Conservation (phyloP, 1,284 basidiomycete species). For the Leccinum proliferum region DNA sequence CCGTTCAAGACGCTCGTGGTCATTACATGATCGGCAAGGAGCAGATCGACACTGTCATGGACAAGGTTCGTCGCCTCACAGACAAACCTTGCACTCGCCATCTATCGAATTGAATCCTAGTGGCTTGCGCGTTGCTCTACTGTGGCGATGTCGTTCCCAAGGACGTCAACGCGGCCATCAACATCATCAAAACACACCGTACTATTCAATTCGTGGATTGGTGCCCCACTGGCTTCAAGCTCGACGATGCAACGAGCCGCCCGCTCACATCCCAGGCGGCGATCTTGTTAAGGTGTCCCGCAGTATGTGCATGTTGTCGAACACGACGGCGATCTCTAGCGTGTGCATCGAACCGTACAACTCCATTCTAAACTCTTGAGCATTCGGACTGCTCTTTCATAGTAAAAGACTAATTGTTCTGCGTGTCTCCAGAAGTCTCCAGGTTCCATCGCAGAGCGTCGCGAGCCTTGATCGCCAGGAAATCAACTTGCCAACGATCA, state of each 20-base stretch:
- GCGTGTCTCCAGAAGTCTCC: too few species aligned
- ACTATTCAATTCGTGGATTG: slow-evolving; percentile 85
- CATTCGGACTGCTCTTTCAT: slow-evolving; percentile 99
- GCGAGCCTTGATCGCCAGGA: too few species aligned
- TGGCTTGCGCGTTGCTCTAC: slow-evolving; percentile 74
- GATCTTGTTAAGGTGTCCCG: slow-evolving; percentile 86
- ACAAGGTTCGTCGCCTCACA: slow-evolving; percentile 93
- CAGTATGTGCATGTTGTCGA: slow-evolving; percentile 87
- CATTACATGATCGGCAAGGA: slow-evolving; percentile 99
- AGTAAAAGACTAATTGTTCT: slow-evolving; percentile 37
- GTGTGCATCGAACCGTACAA: slow-evolving; percentile 99
- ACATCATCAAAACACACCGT: slow-evolving; percentile 82
- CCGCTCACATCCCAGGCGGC: slow-evolving; percentile 79
- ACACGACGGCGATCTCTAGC: slow-evolving; percentile 81
- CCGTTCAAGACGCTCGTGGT: slow-evolving; percentile 79
- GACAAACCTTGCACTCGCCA: slow-evolving; percentile 54
- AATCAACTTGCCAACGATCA: too few species aligned
- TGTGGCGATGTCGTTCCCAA: slow-evolving; percentile 90
- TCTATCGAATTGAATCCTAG: slow-evolving; percentile 28
- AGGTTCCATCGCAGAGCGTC: too few species aligned
- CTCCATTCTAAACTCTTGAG: slow-evolving; percentile 97
- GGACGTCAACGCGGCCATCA: slow-evolving; percentile 84
- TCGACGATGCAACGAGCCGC: slow-evolving; percentile 88
- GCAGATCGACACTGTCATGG: slow-evolving; percentile 89
- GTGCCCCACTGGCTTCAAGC: slow-evolving; percentile 90